Conservation (phyloP, 2,329 filamentous ascomycete genomes). For the Aspergillus puulaauensis region DNA sequence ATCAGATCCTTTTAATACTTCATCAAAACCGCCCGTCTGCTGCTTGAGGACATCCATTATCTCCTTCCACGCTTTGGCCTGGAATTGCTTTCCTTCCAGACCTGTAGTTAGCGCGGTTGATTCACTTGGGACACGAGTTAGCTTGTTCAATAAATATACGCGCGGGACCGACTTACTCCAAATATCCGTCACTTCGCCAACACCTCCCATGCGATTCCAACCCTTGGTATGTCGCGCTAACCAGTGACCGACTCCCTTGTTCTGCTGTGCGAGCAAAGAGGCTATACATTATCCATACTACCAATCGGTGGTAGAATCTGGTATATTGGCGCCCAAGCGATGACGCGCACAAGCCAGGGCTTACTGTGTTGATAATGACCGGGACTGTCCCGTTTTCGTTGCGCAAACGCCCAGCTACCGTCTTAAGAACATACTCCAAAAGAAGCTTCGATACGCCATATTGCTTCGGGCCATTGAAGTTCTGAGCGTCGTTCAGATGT, state of each 20-base stretch:
- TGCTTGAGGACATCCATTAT: slow-evolving; percentile 34
- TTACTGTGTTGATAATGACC: slow-evolving; percentile 47
- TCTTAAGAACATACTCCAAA: slow-evolving; percentile 43
- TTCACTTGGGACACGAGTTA: slow-evolving; percentile 24
- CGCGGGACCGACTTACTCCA: slow-evolving; percentile 29
- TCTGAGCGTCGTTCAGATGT: slow-evolving; percentile 31
- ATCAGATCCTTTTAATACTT: slow-evolving; percentile 6
- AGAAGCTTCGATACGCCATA: slow-evolving; percentile 46
- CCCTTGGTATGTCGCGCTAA: slow-evolving; percentile 43
- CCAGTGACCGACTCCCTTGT: slow-evolving; percentile 44
- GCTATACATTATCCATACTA: slow-evolving; percentile 34
- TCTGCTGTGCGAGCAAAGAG: slow-evolving; percentile 45
- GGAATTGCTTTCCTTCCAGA: slow-evolving; percentile 35
- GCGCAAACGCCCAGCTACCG: slow-evolving; percentile 31
- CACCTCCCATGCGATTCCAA: slow-evolving; percentile 45
- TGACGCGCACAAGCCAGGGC: slow-evolving; percentile 46
- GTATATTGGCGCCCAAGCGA: slow-evolving; percentile 43
- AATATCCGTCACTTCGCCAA: slow-evolving; percentile 43
- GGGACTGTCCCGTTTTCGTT: slow-evolving; percentile 34
- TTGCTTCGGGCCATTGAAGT: slow-evolving; percentile 33
- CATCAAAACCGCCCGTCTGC: slow-evolving; percentile 23
- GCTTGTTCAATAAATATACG: slow-evolving; percentile 12
- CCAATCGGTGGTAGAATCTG: slow-evolving; percentile 33
- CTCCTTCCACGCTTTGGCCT: slow-evolving; percentile 43
- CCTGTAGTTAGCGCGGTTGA: slow-evolving; percentile 32